phyloP scores from a whole-genome alignment of 148 eudicot genomes.

The Rhododendron kiyosumense region DNA sequence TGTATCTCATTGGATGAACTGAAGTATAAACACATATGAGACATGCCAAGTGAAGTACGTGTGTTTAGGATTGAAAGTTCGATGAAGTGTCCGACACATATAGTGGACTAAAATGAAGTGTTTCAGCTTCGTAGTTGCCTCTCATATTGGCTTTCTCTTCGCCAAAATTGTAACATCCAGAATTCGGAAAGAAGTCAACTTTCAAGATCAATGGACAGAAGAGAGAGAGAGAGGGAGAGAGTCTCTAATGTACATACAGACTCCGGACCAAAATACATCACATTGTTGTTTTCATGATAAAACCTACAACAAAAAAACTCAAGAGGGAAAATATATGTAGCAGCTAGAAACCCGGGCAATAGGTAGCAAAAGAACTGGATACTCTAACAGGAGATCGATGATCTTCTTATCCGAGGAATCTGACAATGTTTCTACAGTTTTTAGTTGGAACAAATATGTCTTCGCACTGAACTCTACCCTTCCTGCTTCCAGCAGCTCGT shows the following conservation, averaged over 20 bases:
- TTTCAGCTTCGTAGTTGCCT: no score
- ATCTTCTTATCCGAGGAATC: not conserved
- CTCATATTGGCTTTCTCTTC: not conserved
- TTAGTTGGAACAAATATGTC: not conserved
- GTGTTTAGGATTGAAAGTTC: no score
- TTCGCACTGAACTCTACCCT: not conserved
- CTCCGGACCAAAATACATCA: not conserved
- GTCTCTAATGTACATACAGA: not conserved
- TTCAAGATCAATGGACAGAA: not conserved
- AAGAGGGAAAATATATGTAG: not conserved
- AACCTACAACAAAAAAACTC: not conserved
- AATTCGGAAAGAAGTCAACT: no score
- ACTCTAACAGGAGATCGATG: no score
- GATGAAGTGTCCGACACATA: no score
- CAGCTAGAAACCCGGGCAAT: not conserved
- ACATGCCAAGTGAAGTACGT: no score
- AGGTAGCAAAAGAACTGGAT: not conserved
- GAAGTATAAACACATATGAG: no score
- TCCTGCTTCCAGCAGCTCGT: slow-evolving; percentile 10
- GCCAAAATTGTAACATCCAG: not conserved
- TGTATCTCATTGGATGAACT: no score
- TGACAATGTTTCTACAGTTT: not conserved
- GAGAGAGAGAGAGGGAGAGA: not conserved
- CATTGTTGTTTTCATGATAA: not conserved
- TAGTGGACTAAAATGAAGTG: no score